These are phyloP conservation scores for Boletus subluridellus DNA, from an alignment of 1,284 basidiomycete species.

Conservation along the genomic window DNA sequence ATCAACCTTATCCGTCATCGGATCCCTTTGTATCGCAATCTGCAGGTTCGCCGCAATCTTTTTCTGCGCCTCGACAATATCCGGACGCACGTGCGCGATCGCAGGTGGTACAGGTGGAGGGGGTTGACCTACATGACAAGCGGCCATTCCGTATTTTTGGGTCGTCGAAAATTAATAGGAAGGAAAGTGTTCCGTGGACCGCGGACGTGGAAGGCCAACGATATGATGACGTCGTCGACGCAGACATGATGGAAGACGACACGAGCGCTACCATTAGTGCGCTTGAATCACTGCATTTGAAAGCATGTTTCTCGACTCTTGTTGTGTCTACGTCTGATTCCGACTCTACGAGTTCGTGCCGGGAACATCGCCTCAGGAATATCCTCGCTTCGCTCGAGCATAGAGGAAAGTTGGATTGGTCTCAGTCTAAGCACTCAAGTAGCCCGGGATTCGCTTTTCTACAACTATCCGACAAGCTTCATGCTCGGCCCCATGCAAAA, in stretches of 20 bases:
- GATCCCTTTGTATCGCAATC: too few relatives aligned
- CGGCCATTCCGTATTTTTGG: too few relatives aligned
- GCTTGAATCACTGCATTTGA: background rate
- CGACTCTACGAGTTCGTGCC: too few relatives aligned
- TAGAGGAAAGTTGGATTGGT: background rate
- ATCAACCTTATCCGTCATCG: too few relatives aligned
- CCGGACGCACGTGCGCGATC: too few relatives aligned
- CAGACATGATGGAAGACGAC: background rate
- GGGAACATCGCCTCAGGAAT: background rate
- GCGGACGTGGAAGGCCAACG: background rate
- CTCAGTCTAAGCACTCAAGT: background rate
- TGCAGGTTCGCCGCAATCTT: too few relatives aligned
- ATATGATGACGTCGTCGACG: background rate
- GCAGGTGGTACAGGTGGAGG: too few relatives aligned
- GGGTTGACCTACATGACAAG: too few relatives aligned
- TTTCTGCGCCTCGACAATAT: too few relatives aligned
- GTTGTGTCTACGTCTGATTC: too few relatives aligned
- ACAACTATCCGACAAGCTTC: conserved; percentile 45
- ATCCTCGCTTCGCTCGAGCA: background rate
- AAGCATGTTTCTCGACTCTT: background rate
- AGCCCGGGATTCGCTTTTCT: background rate
- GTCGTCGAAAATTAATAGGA: too few relatives aligned
- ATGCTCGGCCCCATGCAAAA: conserved; percentile 47
- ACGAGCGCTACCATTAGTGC: background rate
- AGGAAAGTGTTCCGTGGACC: too few relatives aligned